phyloP scores from a whole-genome alignment of 2,329 filamentous ascomycete genomes.

The Scytalidium lignicola region DNA sequence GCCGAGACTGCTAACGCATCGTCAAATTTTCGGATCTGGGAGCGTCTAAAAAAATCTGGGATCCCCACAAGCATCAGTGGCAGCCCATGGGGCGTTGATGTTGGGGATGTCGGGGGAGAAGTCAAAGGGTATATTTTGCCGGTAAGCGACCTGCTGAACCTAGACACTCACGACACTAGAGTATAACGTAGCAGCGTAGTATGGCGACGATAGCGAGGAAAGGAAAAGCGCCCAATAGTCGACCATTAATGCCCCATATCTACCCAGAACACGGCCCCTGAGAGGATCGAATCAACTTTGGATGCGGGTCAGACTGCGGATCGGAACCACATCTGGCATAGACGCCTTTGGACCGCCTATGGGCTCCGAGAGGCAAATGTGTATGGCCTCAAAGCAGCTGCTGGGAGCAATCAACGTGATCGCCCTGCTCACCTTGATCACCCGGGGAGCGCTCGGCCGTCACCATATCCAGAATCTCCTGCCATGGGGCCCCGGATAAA shows the following conservation, averaged over 20 bases:
- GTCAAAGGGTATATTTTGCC: neutral
- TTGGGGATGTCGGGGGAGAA: neutral
- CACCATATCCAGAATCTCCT: neutral
- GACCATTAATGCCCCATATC: neutral
- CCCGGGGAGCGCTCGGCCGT: neutral
- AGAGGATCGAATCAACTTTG: neutral
- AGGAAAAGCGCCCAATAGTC: no score
- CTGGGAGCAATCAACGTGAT: neutral
- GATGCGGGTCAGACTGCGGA: neutral
- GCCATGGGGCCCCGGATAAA: neutral
- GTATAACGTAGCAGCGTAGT: no score
- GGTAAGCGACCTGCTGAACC: neutral
- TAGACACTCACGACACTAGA: neutral
- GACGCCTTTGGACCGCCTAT: neutral
- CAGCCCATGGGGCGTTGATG: neutral
- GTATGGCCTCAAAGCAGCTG: neutral
- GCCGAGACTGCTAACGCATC: no score
- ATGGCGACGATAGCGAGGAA: no score
- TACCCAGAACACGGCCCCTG: neutral
- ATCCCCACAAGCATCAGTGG: neutral
- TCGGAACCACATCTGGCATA: neutral
- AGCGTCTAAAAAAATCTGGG: neutral
- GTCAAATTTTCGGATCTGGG: no score
- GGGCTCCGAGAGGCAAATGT: neutral
- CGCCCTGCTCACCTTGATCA: no score